Conservation (phyloP, 306 rosid species). For the Prunus mume region DNA sequence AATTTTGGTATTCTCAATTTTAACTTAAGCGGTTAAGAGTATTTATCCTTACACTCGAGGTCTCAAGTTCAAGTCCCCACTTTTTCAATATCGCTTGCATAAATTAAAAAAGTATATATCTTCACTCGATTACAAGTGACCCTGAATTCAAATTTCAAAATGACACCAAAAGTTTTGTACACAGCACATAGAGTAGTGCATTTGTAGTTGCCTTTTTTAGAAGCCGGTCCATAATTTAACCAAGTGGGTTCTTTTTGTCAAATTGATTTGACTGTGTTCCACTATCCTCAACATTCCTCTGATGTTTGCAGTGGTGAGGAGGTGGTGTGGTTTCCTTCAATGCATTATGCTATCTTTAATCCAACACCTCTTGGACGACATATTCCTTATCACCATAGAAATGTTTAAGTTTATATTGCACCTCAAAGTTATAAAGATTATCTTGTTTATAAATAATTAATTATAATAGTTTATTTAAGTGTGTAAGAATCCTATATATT, state of each 20-base stretch:
- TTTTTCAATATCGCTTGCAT: rapidly evolving
- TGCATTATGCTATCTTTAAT: neutral
- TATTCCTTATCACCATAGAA: neutral
- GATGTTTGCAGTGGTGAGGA: neutral
- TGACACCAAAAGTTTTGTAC: neutral
- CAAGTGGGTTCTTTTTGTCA: neutral
- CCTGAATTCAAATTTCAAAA: neutral
- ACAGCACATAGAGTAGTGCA: neutral
- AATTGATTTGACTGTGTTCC: neutral
- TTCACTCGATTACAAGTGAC: too few species aligned
- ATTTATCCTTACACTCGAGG: too few species aligned
- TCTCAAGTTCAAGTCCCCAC: too few species aligned
- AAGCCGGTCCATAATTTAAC: neutral
- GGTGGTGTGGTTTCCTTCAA: neutral
- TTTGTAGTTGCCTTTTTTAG: too few species aligned
- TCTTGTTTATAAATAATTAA: neutral
- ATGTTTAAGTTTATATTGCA: neutral
- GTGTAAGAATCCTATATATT: neutral
- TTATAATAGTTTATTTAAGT: too few species aligned
- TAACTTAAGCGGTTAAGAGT: too few species aligned
- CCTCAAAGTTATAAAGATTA: neutral
- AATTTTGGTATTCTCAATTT: too few species aligned
- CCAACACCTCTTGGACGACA: too few species aligned
- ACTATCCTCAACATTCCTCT: neutral
- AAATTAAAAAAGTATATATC: too few species aligned